phyloP scores from a whole-genome alignment of 2,329 filamentous ascomycete species.

The Epichloe gansuensis region DNA sequence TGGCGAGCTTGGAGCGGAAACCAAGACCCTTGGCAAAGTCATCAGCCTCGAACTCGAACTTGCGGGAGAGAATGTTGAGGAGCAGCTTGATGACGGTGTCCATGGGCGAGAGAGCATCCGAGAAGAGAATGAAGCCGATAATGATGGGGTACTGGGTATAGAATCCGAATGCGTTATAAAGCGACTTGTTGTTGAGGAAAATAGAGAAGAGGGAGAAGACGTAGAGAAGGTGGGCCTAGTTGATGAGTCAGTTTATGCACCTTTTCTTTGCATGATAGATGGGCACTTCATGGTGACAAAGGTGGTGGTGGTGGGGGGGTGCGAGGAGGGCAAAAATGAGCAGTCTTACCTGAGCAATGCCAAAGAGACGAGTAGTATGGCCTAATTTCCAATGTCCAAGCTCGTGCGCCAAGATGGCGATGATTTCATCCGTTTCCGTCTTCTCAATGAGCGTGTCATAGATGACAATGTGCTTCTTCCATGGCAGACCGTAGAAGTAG shows the following conservation, averaged over 20 bases:
- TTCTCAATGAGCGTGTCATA: conserved; percentile 97
- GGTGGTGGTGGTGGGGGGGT: background rate
- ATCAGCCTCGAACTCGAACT: conserved; percentile 94
- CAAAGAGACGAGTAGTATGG: conserved; percentile 85
- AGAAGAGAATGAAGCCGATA: conserved; percentile 95
- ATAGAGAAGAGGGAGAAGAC: conserved; percentile 94
- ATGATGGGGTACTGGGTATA: conserved; percentile 74
- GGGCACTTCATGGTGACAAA: too few relatives aligned
- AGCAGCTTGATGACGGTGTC: conserved; percentile 89
- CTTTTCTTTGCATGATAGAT: background rate
- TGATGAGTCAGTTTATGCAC: conserved; percentile 1
- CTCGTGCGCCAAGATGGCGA: conserved; percentile 90
- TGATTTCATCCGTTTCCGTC: conserved; percentile 81
- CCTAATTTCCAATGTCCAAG: conserved; percentile 94
- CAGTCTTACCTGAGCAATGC: conserved; percentile 59
- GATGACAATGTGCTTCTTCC: conserved; percentile 99
- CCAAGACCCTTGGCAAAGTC: conserved; percentile 77
- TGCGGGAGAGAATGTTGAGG: conserved; percentile 91
- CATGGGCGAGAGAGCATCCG: conserved; percentile 87
- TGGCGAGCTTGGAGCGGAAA: conserved; percentile 70
- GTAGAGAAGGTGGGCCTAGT: conserved; percentile 83
- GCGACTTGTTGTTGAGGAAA: conserved; percentile 88
- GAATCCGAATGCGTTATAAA: conserved; percentile 91
- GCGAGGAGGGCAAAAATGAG: background rate
- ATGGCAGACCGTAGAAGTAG: conserved; percentile 93